Base-by-base conservation (phyloP, 2,329 filamentous ascomycete genomes). In the Pyricularia sp. region DNA sequence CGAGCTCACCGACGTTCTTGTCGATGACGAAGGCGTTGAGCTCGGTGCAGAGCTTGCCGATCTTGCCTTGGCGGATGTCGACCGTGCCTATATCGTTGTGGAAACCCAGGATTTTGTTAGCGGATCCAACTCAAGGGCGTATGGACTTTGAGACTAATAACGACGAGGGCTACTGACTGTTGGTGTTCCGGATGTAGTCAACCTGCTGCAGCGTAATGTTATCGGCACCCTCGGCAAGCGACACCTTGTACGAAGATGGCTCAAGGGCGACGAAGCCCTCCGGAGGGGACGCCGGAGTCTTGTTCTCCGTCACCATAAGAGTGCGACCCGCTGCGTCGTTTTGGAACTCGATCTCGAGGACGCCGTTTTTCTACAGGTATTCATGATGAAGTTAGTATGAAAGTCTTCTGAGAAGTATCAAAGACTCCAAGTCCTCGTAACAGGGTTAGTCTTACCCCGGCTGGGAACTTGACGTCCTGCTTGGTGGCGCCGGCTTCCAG, bases 311-410 rank as follows among this genome's bases (percentile, higher is more conserved):
- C 63, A 77, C 76, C 53, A 70, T 72, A 9, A 77, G 69, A n/a
- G 68, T 71, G n/a, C 72, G 71, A 53, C 68, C 73, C 7, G 70
- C 68, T 1, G 70, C 60, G 66, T 75, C 75, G 65, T 75, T 75
- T 65, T 75, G 71, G 69, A 78, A 76, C 68, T 78, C 76, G 65
- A 77, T 69, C 64, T 78, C 77, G 63, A 78, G 71, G 19, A 66
- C 65, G n/a, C 75, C 75, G 62, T 73, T 73, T 70, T 22, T 40
- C 63, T 60, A 55, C 26, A 61, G 12, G 19, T 12, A 2, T n/a
- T n/a, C 0, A 40, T 9, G 5, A 13, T n/a, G 6, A 3, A 8
- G 19, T 49, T 26, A 19, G 60, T 4, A 22, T 7, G 12, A 13
- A 62, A 9, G 0, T 22, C 19, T 30, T 10, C 28, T 3, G 49